Evolutionary conservation across 371 early-diverging fungal genomes (phyloP).

Genomic region (Umbelopsis sp.): DNA sequence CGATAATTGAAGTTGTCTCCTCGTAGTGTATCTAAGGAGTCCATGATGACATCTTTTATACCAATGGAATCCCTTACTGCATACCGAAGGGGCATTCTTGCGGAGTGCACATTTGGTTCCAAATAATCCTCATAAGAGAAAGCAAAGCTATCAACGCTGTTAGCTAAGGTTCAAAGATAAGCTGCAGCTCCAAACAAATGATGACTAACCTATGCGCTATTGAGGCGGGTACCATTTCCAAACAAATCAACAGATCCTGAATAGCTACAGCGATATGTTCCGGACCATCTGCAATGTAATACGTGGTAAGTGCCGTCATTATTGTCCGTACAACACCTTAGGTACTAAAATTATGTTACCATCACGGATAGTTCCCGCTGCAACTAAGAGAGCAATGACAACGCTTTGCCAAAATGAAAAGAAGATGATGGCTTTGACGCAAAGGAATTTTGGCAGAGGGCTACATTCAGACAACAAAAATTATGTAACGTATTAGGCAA

Average conservation of each 20-base stretch:
- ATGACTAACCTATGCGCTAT: slow-evolving; percentile 74
- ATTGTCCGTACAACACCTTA: not conserved
- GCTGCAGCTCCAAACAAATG: not conserved
- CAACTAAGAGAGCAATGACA: slow-evolving; percentile 80
- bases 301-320: not conserved
- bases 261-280: slow-evolving; percentile 86
- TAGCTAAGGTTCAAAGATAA: not conserved
- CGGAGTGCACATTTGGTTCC: slow-evolving; percentile 62
- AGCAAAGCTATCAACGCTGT: slow-evolving; percentile 48
- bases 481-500: not conserved
- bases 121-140: slow-evolving; percentile 81
- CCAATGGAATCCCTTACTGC: slow-evolving; percentile 87
- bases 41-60: slow-evolving; percentile 80
- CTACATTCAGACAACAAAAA: slow-evolving; percentile 36
- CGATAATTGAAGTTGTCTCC: slow-evolving; percentile 81
- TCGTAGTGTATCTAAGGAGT: slow-evolving; percentile 76
- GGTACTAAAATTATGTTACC: slow-evolving; percentile 38
- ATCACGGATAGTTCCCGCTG: slow-evolving; percentile 71
- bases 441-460: slow-evolving; percentile 92
- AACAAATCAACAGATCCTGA: slow-evolving; percentile 90
- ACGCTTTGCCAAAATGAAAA: slow-evolving; percentile 98
- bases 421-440: slow-evolving; percentile 93
- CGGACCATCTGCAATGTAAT: slow-evolving; percentile 31
- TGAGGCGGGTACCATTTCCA: slow-evolving; percentile 90
- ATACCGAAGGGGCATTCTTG: slow-evolving; percentile 77